Evolutionary conservation across 371 early-diverging fungal genomes (phyloP).

Genomic region (Capillidium rhysosporum): DNA sequence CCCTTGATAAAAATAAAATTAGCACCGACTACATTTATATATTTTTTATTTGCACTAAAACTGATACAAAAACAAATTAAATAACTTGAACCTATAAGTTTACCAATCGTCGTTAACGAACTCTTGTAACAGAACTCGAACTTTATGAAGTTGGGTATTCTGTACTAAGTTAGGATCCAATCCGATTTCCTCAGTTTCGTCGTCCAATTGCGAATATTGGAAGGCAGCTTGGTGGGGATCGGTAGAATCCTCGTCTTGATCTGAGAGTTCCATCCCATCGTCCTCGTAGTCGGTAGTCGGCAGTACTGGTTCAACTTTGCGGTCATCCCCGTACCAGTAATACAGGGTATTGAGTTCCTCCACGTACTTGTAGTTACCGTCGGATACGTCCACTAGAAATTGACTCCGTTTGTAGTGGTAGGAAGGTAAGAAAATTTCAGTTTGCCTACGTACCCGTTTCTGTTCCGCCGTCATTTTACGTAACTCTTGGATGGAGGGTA

Average conservation of each 20-base stretch:
- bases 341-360: conserved; percentile 39
- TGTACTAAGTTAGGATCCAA: too few relatives aligned
- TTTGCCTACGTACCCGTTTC: conserved; percentile 14
- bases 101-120: too few relatives aligned
- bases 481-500: conserved; percentile 8
- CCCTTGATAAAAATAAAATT: not conserved
- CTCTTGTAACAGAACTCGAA: too few relatives aligned
- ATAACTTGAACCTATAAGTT: too few relatives aligned
- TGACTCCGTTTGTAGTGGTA: conserved; percentile 35
- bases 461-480: conserved; percentile 7
- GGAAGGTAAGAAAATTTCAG: conserved; percentile 49
- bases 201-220: too few relatives aligned
- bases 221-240: too few relatives aligned
- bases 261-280: not conserved
- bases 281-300: conserved; percentile 4
- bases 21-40: too few relatives aligned
- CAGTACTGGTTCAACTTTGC: not conserved
- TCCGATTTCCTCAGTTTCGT: too few relatives aligned
- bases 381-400: conserved; percentile 27
- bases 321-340: conserved; percentile 10
- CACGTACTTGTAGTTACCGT: conserved; percentile 45
- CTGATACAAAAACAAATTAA: too few relatives aligned
- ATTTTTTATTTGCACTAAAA: too few relatives aligned
- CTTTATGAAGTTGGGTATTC: too few relatives aligned
- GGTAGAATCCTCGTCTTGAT: not conserved